A percentile compares a stretch with the other conserved stretches of the same genome.
These are phyloP conservation scores for Fusarium devonianum DNA, from an alignment of 2,329 filamentous ascomycete species.

Conservation along the genomic window DNA sequence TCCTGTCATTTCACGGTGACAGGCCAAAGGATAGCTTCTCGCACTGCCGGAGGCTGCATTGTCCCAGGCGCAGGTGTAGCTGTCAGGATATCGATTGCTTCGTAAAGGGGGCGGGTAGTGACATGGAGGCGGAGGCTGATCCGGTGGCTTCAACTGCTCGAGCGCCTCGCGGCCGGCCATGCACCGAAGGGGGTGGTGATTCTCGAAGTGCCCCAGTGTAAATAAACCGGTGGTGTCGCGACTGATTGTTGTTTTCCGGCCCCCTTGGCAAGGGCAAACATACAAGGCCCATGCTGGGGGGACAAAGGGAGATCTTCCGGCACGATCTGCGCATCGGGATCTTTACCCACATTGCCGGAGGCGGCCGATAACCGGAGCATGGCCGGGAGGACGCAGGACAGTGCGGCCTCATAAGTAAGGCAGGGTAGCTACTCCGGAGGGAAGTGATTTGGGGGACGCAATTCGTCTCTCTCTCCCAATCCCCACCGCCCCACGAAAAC, in stretches of 20 bases:
- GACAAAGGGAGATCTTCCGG: slow-evolving; percentile 34
- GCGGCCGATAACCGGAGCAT: neutral
- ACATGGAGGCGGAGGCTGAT: slow-evolving; percentile 22
- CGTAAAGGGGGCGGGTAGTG: slow-evolving; percentile 30
- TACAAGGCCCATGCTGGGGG: slow-evolving; percentile 14
- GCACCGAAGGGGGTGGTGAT: slow-evolving; percentile 34
- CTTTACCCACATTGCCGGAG: slow-evolving; percentile 14
- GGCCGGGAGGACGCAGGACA: too few species aligned
- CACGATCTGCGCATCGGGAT: slow-evolving; percentile 18
- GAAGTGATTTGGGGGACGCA: too few species aligned
- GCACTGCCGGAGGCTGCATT: slow-evolving; percentile 19
- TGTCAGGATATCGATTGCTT: slow-evolving; percentile 13
- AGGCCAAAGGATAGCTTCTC: neutral
- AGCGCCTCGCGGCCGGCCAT: slow-evolving; percentile 3
- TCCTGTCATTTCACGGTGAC: slow-evolving; percentile 19
- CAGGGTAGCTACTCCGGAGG: too few species aligned
- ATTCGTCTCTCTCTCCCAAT: slow-evolving; percentile 4
- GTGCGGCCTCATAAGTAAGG: too few species aligned
- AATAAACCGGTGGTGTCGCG: slow-evolving; percentile 29
- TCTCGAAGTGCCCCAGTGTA: slow-evolving; percentile 15
- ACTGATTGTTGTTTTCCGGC: slow-evolving; percentile 17
- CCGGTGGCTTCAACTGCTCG: slow-evolving; percentile 10
- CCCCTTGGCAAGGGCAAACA: slow-evolving; percentile 20
- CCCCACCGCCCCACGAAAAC: slow-evolving; percentile 10
- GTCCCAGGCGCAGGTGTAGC: slow-evolving; percentile 24